A percentile compares a stretch with the other conserved stretches of the same genome.
Evolutionary conservation across 2,329 filamentous ascomycete species (phyloP).

Genomic region (Fusarium tricinctum): DNA sequence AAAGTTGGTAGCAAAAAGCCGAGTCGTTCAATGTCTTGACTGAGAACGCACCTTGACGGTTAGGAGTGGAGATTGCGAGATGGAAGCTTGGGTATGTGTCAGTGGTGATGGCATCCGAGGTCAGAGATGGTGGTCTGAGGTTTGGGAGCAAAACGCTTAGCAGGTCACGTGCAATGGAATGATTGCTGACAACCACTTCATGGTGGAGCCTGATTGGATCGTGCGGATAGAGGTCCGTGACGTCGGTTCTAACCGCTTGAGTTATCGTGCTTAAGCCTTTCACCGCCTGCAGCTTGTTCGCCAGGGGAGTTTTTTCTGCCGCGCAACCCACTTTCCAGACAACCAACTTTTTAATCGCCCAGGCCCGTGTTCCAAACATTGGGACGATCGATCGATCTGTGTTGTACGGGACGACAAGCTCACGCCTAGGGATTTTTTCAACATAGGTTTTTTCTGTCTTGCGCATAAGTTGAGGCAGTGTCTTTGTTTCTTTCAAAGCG

Average conservation of each 20-base stretch:
- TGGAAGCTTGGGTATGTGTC: slow-evolving; percentile 48
- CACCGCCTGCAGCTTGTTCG: slow-evolving; percentile 43
- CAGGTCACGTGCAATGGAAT: slow-evolving; percentile 42
- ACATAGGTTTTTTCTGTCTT: slow-evolving; percentile 10
- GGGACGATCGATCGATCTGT: slow-evolving; percentile 44
- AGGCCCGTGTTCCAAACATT: slow-evolving; percentile 42
- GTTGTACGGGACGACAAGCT: slow-evolving; percentile 35
- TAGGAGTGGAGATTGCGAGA: slow-evolving; percentile 48
- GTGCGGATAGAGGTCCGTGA: slow-evolving; percentile 23
- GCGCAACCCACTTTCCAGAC: slow-evolving; percentile 45
- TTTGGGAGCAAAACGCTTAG: slow-evolving; percentile 50
- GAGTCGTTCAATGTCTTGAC: slow-evolving; percentile 21
- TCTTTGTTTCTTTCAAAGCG: not conserved
- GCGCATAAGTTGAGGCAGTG: slow-evolving; percentile 1
- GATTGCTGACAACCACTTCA: slow-evolving; percentile 21
- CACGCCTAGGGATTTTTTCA: slow-evolving; percentile 6
- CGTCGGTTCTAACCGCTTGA: slow-evolving; percentile 41
- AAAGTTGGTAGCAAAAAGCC: not conserved
- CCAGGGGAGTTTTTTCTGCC: slow-evolving; percentile 49
- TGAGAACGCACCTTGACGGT: slow-evolving; percentile 48
- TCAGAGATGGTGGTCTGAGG: slow-evolving; percentile 52
- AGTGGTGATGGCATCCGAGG: slow-evolving; percentile 50
- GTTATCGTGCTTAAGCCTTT: slow-evolving; percentile 5
- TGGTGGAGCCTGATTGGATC: slow-evolving; percentile 14
- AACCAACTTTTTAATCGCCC: slow-evolving; percentile 46